Conservation (phyloP, 495 filamentous ascomycete genomes). For the Aspergillus hancockii region DNA sequence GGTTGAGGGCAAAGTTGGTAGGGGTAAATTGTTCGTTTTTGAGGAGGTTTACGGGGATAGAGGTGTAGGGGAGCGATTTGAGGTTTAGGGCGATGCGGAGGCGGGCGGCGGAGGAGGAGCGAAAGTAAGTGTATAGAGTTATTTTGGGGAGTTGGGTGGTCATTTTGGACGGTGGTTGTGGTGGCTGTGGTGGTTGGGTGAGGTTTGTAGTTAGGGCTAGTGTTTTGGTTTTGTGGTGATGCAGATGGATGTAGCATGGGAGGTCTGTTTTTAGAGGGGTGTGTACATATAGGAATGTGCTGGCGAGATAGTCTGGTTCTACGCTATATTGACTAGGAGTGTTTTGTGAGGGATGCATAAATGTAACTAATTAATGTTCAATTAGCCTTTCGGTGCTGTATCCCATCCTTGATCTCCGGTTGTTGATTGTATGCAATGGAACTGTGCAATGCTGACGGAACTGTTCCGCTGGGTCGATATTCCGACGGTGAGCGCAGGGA, state of each 20-base stretch:
- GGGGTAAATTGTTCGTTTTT: constrained; percentile 41
- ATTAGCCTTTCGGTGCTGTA: not conserved
- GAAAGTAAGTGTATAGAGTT: constrained; percentile 55
- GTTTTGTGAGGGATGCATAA: not conserved
- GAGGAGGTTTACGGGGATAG: constrained; percentile 48
- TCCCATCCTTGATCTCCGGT: not conserved
- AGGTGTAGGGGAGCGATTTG: constrained; percentile 44
- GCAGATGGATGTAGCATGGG: not conserved
- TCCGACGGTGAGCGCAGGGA: constrained; percentile 24
- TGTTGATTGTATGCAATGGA: not conserved
- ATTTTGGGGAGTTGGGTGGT: constrained; percentile 23
- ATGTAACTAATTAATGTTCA: not conserved
- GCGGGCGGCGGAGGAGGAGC: constrained; percentile 56
- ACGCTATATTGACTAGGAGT: not conserved
- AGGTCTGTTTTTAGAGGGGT: not conserved
- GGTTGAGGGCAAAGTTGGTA: constrained; percentile 41
- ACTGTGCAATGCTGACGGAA: constrained; percentile 18
- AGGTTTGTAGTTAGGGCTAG: not conserved
- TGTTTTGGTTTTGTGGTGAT: no score
- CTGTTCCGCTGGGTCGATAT: constrained; percentile 17
- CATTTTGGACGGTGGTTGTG: constrained; percentile 24
- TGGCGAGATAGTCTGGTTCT: not conserved
- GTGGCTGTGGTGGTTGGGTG: no score
- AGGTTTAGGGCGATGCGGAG: constrained; percentile 53
- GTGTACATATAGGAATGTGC: not conserved